Percentiles rank a stretch among this genome's conserved stretches.
phyloP scores from a whole-genome alignment of 768 basidiomycete genomes.

The Clavulina sp. region DNA sequence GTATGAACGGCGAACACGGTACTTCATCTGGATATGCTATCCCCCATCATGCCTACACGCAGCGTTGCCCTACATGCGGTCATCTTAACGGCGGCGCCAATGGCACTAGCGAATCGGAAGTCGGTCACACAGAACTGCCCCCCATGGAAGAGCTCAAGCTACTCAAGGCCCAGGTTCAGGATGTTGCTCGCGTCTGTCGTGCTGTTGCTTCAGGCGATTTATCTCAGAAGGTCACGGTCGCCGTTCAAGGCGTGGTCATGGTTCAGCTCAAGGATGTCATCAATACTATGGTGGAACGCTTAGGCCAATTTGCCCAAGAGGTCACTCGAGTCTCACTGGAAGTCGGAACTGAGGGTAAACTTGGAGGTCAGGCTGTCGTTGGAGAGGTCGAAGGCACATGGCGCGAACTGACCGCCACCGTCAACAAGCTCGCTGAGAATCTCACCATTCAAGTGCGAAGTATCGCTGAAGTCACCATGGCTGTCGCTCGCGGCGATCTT shows the following conservation, averaged over 20 bases:
- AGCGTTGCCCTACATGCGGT: conserved; percentile 39
- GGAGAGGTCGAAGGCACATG: conserved; percentile 88
- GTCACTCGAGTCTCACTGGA: conserved; percentile 69
- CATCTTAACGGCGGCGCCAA: conserved; percentile 29
- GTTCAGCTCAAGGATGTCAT: conserved; percentile 65
- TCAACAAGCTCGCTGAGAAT: conserved; percentile 85
- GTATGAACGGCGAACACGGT: too few species aligned
- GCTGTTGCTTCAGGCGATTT: conserved; percentile 62
- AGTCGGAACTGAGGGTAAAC: conserved; percentile 77
- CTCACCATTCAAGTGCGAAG: conserved; percentile 77
- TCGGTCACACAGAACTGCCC: conserved; percentile 27
- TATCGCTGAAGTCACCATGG: conserved; percentile 72
- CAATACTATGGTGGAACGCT: conserved; percentile 53
- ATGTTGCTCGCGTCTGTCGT: conserved; percentile 65
- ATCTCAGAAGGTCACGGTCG: conserved; percentile 62
- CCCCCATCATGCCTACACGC: conserved; percentile 16
- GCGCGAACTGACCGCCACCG: conserved; percentile 76
- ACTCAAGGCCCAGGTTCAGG: conserved; percentile 70
- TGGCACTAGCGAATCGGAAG: too few species aligned
- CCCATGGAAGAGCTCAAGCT: conserved; percentile 60
- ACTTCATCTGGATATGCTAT: not conserved
- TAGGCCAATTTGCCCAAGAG: conserved; percentile 58
- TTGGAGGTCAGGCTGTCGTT: conserved; percentile 82
- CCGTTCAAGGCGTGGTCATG: conserved; percentile 64
- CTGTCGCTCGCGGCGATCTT: conserved; percentile 68